Base-by-base conservation (phyloP, 805 yeast genomes). In the Pichia thaimueangensis region DNA sequence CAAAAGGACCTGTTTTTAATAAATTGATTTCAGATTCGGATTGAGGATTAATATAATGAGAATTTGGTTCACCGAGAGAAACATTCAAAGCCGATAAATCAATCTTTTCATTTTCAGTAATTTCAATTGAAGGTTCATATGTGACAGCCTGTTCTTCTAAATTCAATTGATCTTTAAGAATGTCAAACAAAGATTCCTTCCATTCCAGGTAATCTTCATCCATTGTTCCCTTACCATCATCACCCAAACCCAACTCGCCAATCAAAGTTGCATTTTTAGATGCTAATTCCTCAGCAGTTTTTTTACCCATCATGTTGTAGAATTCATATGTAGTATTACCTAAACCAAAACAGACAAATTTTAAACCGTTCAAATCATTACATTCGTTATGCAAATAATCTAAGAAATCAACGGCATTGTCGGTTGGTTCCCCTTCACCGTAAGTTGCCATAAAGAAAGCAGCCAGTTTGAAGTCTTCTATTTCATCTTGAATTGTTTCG, bases 381-480 rank as follows among this genome's bases (percentile, higher is more conserved):
- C 74, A 75, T 22, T 76, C 80, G 39, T 73, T 76, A 27, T 78
- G 75, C 55, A 89, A 73, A 57, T 68, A 78, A 45, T 81, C 83
- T 58, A 78, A 80, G 60, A 93, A 86, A 30, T 78, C 79, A 32
- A 76, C 74, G n/a, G 97, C 93, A 54, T 86, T 86, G 62, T 91
- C 98, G 12, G 98, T 91, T 53, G 95, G 95, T 62, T 91, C 98
- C 59, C 98, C 98, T 67, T 91, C 98, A 54, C 98, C 98, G 56
- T 93, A 93, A 10, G 96, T 87, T 25, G 97, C 93, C 67, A 88
- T 70, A 58, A 91, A 72, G 56, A 91, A 82, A 45, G 68, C 65
- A 23, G 67, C 62, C n/a, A 59, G 46, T 33, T 56, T 49, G 48
- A 87, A 78, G 17, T 79, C 79, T n/a, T 76, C 65, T 42, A 76